Base-by-base conservation (phyloP, 371 early-diverging fungal species). In the Mortierella sp. region DNA sequence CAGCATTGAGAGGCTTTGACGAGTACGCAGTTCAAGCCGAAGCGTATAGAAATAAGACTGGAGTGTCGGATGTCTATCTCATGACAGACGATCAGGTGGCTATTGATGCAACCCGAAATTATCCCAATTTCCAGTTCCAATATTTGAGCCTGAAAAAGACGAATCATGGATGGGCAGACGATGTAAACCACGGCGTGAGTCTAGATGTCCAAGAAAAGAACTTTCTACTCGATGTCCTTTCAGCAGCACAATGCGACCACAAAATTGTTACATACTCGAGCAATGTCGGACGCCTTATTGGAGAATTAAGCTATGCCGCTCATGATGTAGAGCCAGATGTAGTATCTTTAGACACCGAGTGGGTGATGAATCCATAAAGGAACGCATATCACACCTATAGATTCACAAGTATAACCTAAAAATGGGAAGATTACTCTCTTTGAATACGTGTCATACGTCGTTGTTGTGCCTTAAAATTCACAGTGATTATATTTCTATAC, bases 71-170 rank as follows among this genome's bases (percentile, higher is more conserved):
- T 26, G 23, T 67, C 35, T 67, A 51, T 37, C 68, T 67, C 60
- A 67, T 67, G 68, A 53, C 68, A 31, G 61, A 68, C 54, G 68
- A 68, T n/a, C n/a, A n/a, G n/a, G n/a, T n/a, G n/a, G n/a, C n/a
- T n/a, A n/a, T n/a, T n/a, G n/a, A n/a, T n/a, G n/a, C n/a, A n/a
- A n/a, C 61, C 61, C 3, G 17, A 17, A 19, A 61, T 68, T 7
- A 68, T 68, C 29, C 23, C 43, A 61, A 35, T 22, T 70, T 58
- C 22, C 49, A 40, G 34, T 58, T 57, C n/a, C 40, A 47, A 4
- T 70, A 63, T 51, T 13, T 31, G 53, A 26, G 47, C 29, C 1
- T 64, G 40, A 2, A 34, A 49, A 53, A 64, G 42, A 17, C 70
- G 23, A 70, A 70, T 15, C 26, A 64, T 10, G 64, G 70, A 35